Evolutionary conservation across 2,329 filamentous ascomycete genomes (phyloP), one percentile per base, ranked within the genome.

Genomic region (Fusarium transvaalense): DNA sequence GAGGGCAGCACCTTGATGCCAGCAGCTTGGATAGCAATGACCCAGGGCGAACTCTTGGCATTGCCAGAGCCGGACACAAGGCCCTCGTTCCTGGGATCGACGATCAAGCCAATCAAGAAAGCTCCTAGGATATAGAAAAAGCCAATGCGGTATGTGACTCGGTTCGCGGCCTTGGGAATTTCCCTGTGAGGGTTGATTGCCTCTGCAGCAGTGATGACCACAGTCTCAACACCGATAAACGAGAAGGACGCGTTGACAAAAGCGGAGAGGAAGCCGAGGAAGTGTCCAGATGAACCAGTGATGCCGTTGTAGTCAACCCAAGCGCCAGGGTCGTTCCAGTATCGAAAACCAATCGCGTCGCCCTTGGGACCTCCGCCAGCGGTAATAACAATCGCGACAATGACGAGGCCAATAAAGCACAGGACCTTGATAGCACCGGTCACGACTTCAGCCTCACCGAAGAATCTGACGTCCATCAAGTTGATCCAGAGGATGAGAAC

Each of bases 11-110:
- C 85, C 3, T 80, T 78, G 71, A 94, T 92, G 5, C 87, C 84
- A 3, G 91, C 83, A 17, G 85, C 81, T 71, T 89, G 84, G 79
- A 93, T 92, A n/a, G 90, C 90, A 63, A 89, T 86, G n/a, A 89
- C 87, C 78, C 89, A 88, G 0, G 89, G 89, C 17, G 86, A 89
- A 1, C 88, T 86, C 9, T 83, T 84, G 5, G 88, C 71, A 10
- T 72, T 71, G 0, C 80, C 79, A 3, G 67, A 48, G 1, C 62
- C 67, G 1, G 71, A 74, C 0, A 87, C 83, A 66, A 94, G 83
- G 10, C 84, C 83, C 0, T 80, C 60, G 67, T 93, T 88, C 56
- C 91, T 83, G 69, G 89, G 91, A 4, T 92, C 82, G 4, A 87
- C 85, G 45, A 89, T 82, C 67, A 87, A 79, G 39, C 88, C 87